Percentiles rank a stretch among this genome's conserved stretches.
phyloP scores from a whole-genome alignment of 1,284 basidiomycete genomes.

The Cryptococcus sp. region DNA sequence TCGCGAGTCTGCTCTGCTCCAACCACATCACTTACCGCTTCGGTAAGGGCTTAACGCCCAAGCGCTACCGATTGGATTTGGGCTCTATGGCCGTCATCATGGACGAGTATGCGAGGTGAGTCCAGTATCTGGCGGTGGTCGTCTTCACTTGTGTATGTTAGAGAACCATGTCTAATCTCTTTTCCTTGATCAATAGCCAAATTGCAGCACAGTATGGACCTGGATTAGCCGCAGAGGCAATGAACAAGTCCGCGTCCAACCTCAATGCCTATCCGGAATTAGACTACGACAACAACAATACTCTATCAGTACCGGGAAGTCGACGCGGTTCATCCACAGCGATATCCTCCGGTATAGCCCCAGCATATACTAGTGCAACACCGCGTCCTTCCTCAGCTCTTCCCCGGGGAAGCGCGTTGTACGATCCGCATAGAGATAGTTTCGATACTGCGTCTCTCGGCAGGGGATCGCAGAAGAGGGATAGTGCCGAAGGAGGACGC shows the following conservation, averaged over 20 bases:
- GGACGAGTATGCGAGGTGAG: conserved; percentile 67
- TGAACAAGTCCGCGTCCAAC: conserved; percentile 43
- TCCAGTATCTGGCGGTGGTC: conserved; percentile 13
- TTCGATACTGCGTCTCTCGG: not conserved
- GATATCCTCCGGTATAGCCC: conserved; percentile 13
- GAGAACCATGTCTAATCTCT: not conserved
- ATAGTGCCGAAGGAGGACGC: conserved; percentile 1
- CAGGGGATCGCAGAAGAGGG: conserved; percentile 8
- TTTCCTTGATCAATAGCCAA: conserved; percentile 33
- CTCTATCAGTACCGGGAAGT: conserved; percentile 12
- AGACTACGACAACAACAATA: conserved; percentile 1
- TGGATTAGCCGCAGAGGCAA: conserved; percentile 44
- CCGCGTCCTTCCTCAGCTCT: not conserved
- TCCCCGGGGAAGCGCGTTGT: not conserved
- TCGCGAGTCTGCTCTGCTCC: conserved; percentile 65
- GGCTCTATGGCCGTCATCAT: conserved; percentile 69
- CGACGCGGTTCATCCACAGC: conserved; percentile 16
- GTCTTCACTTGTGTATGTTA: not conserved
- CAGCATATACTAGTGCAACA: conserved; percentile 3
- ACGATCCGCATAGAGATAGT: not conserved
- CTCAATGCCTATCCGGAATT: conserved; percentile 14
- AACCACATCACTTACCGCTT: conserved; percentile 75
- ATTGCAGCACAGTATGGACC: conserved; percentile 52
- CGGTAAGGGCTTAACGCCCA: conserved; percentile 74
- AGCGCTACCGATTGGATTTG: conserved; percentile 66